These are phyloP conservation scores for Lachnellula hyalina DNA, from an alignment of 2,329 filamentous ascomycete species.

Conservation along the genomic window DNA sequence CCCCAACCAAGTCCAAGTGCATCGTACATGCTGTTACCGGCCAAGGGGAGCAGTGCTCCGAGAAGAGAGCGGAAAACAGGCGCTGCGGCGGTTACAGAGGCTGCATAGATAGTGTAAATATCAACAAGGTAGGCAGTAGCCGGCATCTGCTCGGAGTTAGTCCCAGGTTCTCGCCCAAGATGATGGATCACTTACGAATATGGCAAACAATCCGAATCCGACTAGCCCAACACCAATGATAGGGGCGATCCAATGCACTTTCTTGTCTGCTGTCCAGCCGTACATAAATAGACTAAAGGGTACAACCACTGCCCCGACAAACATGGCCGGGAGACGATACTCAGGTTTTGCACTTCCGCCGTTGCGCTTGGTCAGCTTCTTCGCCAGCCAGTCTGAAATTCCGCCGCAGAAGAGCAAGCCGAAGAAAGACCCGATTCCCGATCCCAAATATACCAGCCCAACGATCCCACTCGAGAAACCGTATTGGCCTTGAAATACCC, in stretches of 20 bases:
- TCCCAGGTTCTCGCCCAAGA: not conserved
- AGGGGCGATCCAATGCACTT: conserved; percentile 37
- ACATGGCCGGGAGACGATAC: conserved; percentile 37
- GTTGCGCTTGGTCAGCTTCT: conserved; percentile 42
- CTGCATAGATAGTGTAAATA: conserved; percentile 31
- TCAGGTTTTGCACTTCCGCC: conserved; percentile 28
- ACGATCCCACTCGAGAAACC: conserved; percentile 30
- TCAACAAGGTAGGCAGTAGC: conserved; percentile 36
- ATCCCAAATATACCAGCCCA: conserved; percentile 33
- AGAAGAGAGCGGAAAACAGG: conserved; percentile 27
- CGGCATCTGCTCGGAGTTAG: conserved; percentile 21
- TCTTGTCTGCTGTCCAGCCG: conserved; percentile 39
- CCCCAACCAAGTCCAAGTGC: conserved; percentile 31
- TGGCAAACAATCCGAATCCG: conserved; percentile 26
- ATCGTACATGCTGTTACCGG: conserved; percentile 23
- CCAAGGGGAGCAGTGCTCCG: conserved; percentile 29
- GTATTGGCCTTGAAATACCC: conserved; percentile 32
- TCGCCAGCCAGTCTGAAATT: conserved; percentile 34
- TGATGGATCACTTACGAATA: not conserved
- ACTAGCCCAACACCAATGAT: conserved; percentile 38
- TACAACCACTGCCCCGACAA: conserved; percentile 35
- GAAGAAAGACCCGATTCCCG: conserved; percentile 14
- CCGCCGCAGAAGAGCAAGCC: conserved; percentile 19
- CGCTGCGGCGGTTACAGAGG: conserved; percentile 31
- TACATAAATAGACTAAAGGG: conserved; percentile 41